These are phyloP conservation scores for Ascochyta viciae-villosae DNA, from an alignment of 2,329 filamentous ascomycete species.

Conservation along the genomic window DNA sequence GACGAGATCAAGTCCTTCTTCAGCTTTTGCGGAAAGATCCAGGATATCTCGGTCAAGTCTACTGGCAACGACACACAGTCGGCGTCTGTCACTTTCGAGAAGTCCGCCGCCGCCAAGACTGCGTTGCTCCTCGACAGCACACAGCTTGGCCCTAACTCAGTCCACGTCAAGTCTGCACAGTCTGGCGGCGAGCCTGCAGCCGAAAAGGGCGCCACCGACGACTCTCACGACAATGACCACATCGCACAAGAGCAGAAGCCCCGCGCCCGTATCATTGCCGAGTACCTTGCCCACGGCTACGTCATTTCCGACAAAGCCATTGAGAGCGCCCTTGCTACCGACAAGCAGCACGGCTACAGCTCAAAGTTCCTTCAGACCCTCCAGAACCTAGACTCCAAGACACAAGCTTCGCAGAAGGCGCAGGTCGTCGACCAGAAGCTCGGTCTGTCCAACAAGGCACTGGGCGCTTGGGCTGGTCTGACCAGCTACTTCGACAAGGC, in stretches of 20 bases:
- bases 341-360: conserved; percentile 87
- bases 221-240: conserved; percentile 65
- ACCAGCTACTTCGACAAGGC: conserved; percentile 96
- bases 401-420: conserved; percentile 86
- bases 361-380: conserved; percentile 79
- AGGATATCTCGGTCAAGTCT: conserved; percentile 76
- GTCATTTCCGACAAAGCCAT: conserved; percentile 78
- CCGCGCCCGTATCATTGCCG: conserved; percentile 87
- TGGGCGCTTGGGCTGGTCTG: conserved; percentile 70
- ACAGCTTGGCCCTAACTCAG: conserved; percentile 77
- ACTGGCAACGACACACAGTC: conserved; percentile 72
- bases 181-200: conserved; percentile 69
- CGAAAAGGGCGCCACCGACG: conserved; percentile 63
- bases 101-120: conserved; percentile 95
- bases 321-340: conserved; percentile 83
- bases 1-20: conserved; percentile 97
- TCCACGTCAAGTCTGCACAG: conserved; percentile 78
- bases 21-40: conserved; percentile 95
- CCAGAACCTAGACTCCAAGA: conserved; percentile 79
- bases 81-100: conserved; percentile 95
- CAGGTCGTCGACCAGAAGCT: conserved; percentile 85
- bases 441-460: conserved; percentile 77
- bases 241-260: conserved; percentile 97
- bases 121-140: conserved; percentile 97
- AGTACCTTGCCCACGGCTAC: conserved; percentile 97